These are phyloP conservation scores for Diaporthe amygdali DNA, from an alignment of 2,329 filamentous ascomycete genomes.

Conservation along the genomic window DNA sequence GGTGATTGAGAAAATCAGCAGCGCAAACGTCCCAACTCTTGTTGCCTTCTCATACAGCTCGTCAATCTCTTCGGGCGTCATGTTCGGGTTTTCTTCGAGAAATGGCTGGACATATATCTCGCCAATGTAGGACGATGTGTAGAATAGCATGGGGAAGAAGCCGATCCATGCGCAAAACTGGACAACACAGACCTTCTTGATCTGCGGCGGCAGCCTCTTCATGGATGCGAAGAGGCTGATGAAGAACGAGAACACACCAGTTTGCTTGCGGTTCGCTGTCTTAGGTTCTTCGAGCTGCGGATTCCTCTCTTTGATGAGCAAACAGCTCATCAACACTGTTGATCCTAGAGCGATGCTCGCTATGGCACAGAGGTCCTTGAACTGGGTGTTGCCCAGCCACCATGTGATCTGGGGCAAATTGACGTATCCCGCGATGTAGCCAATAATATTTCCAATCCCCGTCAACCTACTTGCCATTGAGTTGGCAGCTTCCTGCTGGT, in stretches of 20 bases:
- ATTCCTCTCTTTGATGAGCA: slow-evolving; percentile 77
- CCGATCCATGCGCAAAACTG: slow-evolving; percentile 92
- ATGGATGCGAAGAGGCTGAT: slow-evolving; percentile 77
- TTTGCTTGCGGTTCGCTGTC: slow-evolving; percentile 52
- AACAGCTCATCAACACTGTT: slow-evolving; percentile 75
- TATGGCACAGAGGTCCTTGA: slow-evolving; percentile 89
- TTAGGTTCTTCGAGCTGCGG: slow-evolving; percentile 74
- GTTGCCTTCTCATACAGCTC: slow-evolving; percentile 84
- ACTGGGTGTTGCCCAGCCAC: slow-evolving; percentile 86
- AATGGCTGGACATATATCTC: slow-evolving; percentile 90
- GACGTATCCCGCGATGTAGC: slow-evolving; percentile 86
- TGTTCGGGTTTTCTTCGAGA: slow-evolving; percentile 77
- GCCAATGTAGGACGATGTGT: slow-evolving; percentile 91
- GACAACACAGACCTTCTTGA: slow-evolving; percentile 79
- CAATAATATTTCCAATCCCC: slow-evolving; percentile 88
- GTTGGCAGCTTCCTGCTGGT: slow-evolving; percentile 93
- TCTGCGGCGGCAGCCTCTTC: slow-evolving; percentile 79
- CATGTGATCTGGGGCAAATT: slow-evolving; percentile 77
- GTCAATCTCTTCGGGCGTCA: slow-evolving; percentile 78
- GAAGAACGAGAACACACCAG: slow-evolving; percentile 81
- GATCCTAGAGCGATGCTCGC: slow-evolving; percentile 74
- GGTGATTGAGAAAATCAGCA: slow-evolving; percentile 86
- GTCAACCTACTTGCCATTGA: slow-evolving; percentile 90
- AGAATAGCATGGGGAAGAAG: slow-evolving; percentile 95
- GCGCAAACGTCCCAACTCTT: slow-evolving; percentile 84